Conservation (phyloP, 108 stramenopile species). For the Conticribra guillardii region DNA sequence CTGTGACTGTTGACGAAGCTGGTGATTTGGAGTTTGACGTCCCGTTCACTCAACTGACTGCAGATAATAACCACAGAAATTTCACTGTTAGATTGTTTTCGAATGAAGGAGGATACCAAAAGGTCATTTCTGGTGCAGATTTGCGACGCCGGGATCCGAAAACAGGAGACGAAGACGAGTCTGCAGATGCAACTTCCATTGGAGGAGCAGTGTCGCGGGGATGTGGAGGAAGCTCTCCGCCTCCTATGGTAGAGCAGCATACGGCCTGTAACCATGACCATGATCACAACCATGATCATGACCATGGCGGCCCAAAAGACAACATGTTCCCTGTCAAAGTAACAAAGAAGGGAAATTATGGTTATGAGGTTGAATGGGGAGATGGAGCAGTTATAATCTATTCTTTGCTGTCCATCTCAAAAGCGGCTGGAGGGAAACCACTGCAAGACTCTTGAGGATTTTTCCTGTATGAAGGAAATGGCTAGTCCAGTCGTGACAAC, state of each 20-base stretch:
- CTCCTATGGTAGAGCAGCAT: slow-evolving; percentile 43
- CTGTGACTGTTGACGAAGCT: slow-evolving; percentile 44
- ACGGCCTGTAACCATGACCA: slow-evolving; percentile 13
- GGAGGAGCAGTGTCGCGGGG: slow-evolving; percentile 1
- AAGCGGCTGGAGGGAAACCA: slow-evolving; percentile 71
- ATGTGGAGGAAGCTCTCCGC: slow-evolving; percentile 15
- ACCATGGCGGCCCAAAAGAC: no score
- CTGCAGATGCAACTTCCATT: slow-evolving; percentile 3
- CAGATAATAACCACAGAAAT: slow-evolving; percentile 44
- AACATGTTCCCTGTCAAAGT: slow-evolving; percentile 59
- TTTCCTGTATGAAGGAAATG: background rate
- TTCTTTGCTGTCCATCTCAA: slow-evolving; percentile 66
- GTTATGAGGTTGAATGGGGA: slow-evolving; percentile 85
- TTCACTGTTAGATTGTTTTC: slow-evolving; percentile 74
- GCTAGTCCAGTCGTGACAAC: no score
- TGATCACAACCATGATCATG: no score
- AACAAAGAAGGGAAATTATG: slow-evolving; percentile 80
- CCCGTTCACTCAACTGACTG: slow-evolving; percentile 57
- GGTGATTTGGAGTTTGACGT: slow-evolving; percentile 62
- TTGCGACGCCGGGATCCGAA: slow-evolving; percentile 76
- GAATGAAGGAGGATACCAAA: slow-evolving; percentile 76
- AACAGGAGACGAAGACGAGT: slow-evolving; percentile 59
- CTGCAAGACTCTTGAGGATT: background rate
- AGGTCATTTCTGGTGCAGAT: slow-evolving; percentile 49
- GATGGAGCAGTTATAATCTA: slow-evolving; percentile 88